Conservation (phyloP, 164 flowering plant species). For the Tetracentron sinense region DNA sequence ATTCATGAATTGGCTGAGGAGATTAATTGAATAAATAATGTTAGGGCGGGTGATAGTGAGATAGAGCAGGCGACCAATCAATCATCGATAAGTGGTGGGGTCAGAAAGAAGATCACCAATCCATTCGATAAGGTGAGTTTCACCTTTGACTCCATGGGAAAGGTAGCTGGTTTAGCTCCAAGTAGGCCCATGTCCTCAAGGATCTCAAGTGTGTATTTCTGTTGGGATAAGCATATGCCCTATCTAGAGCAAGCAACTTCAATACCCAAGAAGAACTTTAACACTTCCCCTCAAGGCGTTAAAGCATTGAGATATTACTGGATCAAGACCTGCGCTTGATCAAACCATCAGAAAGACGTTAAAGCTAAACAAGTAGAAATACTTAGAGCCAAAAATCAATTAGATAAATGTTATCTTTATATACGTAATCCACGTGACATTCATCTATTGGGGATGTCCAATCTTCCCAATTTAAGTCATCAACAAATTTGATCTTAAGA, state of each 20-base stretch:
- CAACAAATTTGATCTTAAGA: no score
- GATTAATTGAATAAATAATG: not conserved
- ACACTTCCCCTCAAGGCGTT: no score
- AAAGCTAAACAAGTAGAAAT: no score
- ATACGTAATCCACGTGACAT: no score
- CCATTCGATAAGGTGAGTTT: not conserved
- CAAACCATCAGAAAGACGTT: no score
- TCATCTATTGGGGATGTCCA: no score
- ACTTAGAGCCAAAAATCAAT: no score
- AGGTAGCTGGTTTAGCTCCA: not conserved
- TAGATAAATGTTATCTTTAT: no score
- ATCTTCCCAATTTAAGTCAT: no score
- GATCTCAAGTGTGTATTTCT: not conserved
- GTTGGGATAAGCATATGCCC: not conserved
- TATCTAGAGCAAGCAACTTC: not conserved
- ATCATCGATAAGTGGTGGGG: not conserved
- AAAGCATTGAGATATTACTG: no score
- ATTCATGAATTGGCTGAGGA: not conserved
- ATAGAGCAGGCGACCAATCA: slow-evolving; percentile 1
- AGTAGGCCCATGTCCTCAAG: not conserved
- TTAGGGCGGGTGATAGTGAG: not conserved
- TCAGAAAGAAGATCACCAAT: not conserved
- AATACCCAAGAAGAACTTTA: not conserved
- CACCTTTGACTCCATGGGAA: not conserved
- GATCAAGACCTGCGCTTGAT: no score